These are phyloP conservation scores for Pichia kluyveri DNA, from an alignment of 805 yeast genomes.

Conservation along the genomic window DNA sequence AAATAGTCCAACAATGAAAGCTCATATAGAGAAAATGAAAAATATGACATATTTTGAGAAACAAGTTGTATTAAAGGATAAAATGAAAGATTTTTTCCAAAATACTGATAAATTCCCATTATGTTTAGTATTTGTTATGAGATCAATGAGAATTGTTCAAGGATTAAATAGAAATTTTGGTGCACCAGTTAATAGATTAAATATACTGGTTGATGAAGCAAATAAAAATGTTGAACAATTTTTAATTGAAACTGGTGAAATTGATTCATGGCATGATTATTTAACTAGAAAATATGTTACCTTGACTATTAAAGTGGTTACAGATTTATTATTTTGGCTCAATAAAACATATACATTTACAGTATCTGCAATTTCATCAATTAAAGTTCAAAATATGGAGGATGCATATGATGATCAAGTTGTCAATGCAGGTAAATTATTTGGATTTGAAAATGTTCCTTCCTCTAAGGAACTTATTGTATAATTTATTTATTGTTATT, in stretches of 20 bases:
- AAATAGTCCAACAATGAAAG: slow-evolving; percentile 26
- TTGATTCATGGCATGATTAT: slow-evolving; percentile 11
- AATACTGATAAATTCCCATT: slow-evolving; percentile 62
- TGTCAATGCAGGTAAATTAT: slow-evolving; percentile 32
- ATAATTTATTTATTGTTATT: not conserved
- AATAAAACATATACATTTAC: slow-evolving; percentile 9
- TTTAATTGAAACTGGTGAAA: slow-evolving; percentile 7
- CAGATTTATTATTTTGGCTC: slow-evolving; percentile 9
- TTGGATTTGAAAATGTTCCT: slow-evolving; percentile 33
- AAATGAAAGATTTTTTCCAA: slow-evolving; percentile 45
- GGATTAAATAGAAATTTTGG: slow-evolving; percentile 56
- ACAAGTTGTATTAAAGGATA: slow-evolving; percentile 34
- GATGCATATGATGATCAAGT: slow-evolving; percentile 36
- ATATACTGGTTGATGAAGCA: slow-evolving; percentile 53
- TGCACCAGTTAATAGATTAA: slow-evolving; percentile 68
- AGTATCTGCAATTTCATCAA: slow-evolving; percentile 1
- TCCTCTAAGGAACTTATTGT: slow-evolving; percentile 19
- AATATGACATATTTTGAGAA: slow-evolving; percentile 30
- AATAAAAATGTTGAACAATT: slow-evolving; percentile 15
- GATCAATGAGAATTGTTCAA: slow-evolving; percentile 71
- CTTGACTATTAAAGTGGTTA: slow-evolving; percentile 8
- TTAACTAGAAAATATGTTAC: slow-evolving; percentile 13
- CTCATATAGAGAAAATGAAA: slow-evolving; percentile 20
- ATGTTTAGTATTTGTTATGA: slow-evolving; percentile 52
- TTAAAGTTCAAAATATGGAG: slow-evolving; percentile 30